A percentile compares a stretch with the other conserved stretches of the same genome.
phyloP scores from a whole-genome alignment of 768 basidiomycete species.

The Amanita subjunquillea region DNA sequence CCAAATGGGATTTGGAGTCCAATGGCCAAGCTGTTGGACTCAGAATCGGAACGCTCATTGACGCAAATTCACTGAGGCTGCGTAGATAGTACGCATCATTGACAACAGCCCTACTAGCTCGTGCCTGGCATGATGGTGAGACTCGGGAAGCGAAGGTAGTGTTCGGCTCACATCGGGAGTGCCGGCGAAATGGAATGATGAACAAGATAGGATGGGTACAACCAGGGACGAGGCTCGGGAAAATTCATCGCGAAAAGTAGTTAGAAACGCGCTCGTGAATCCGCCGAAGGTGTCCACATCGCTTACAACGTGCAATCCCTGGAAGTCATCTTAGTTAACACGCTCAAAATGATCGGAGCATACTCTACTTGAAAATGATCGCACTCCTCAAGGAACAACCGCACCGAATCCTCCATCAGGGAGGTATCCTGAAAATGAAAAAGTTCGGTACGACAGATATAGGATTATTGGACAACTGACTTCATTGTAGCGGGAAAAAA shows the following conservation, averaged over 20 bases:
- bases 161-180: slow-evolving; percentile 30
- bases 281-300: slow-evolving; percentile 57
- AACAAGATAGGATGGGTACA: slow-evolving; percentile 47
- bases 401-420: slow-evolving; percentile 60
- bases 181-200: slow-evolving; percentile 20
- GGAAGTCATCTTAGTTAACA: not conserved
- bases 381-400: slow-evolving; percentile 66
- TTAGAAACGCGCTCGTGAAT: slow-evolving; percentile 50
- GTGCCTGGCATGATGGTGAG: slow-evolving; percentile 17
- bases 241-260: slow-evolving; percentile 57
- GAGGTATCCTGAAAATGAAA: slow-evolving; percentile 36
- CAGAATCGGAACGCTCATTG: slow-evolving; percentile 41
- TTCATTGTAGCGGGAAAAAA: slow-evolving; percentile 44
- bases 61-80: slow-evolving; percentile 35
- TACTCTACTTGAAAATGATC: slow-evolving; percentile 54
- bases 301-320: slow-evolving; percentile 65
- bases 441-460: not conserved
- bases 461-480: slow-evolving; percentile 21
- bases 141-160: slow-evolving; percentile 3
- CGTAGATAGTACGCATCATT: slow-evolving; percentile 57
- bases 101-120: slow-evolving; percentile 31
- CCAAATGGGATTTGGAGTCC: slow-evolving; percentile 16
- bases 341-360: not conserved
- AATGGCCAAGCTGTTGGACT: slow-evolving; percentile 32
- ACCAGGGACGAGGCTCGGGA: slow-evolving; percentile 47